Evolutionary conservation across 306 rosid species (phyloP).

Genomic region (Lagenaria siceraria): DNA sequence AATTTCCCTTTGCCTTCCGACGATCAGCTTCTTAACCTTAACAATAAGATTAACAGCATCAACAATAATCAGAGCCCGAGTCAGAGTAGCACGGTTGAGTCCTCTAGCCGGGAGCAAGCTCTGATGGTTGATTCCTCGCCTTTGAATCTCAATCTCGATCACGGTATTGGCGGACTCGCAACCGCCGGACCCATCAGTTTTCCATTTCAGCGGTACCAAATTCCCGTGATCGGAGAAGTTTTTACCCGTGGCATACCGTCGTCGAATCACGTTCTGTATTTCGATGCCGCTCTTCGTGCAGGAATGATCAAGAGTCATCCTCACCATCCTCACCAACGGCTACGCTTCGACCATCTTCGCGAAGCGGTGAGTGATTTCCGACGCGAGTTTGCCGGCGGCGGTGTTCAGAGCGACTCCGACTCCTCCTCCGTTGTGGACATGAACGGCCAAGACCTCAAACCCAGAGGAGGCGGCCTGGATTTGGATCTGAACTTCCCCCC

Average conservation of each 20-base stretch:
- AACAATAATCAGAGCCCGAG: slow-evolving; percentile 52
- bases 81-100: slow-evolving; percentile 94
- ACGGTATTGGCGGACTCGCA: slow-evolving; percentile 8
- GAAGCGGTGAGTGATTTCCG: slow-evolving; percentile 15
- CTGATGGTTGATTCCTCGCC: slow-evolving; percentile 53
- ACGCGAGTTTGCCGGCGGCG: not conserved
- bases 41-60: not conserved
- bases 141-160: slow-evolving; percentile 45
- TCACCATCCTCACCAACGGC: slow-evolving; percentile 9
- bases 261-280: slow-evolving; percentile 20
- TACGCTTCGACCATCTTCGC: slow-evolving; percentile 13
- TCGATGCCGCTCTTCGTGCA: slow-evolving; percentile 27
- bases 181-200: slow-evolving; percentile 19
- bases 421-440: slow-evolving; percentile 32
- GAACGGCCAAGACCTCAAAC: slow-evolving; percentile 12
- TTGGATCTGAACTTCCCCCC: slow-evolving; percentile 38
- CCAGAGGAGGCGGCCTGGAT: slow-evolving; percentile 10
- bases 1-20: slow-evolving; percentile 44
- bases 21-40: not conserved
- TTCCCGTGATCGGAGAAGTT: not conserved
- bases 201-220: slow-evolving; percentile 28
- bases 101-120: slow-evolving; percentile 63
- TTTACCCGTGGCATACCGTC: slow-evolving; percentile 7
- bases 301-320: slow-evolving; percentile 16
- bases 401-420: slow-evolving; percentile 32